Conservation (phyloP, 2,329 filamentous ascomycete species). For the Botrytis elliptica region DNA sequence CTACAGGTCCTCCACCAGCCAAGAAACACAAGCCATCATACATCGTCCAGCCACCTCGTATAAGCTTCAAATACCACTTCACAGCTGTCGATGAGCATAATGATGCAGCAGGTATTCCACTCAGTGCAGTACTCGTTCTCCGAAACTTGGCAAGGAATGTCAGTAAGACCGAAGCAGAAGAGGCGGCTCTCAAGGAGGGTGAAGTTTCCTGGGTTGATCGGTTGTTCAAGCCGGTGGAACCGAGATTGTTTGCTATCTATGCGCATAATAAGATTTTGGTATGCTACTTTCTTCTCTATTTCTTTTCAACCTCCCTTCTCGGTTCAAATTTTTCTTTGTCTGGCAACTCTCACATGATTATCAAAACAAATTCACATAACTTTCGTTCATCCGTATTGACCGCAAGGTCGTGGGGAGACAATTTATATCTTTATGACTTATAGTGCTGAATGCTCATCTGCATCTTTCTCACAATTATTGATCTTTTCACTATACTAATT, state of each 20-base stretch:
- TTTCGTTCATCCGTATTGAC: slow-evolving; percentile 99
- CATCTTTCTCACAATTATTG: slow-evolving; percentile 23
- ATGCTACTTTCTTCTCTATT: slow-evolving; percentile 32
- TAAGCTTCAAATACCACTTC: slow-evolving; percentile 55
- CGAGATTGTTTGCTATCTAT: slow-evolving; percentile 66
- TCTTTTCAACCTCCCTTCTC: slow-evolving; percentile 11
- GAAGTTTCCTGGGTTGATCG: slow-evolving; percentile 63
- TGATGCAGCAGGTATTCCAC: slow-evolving; percentile 73
- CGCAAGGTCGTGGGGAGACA: slow-evolving; percentile 80
- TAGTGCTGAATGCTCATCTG: slow-evolving; percentile 12
- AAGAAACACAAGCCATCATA: slow-evolving; percentile 38
- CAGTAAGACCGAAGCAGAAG: slow-evolving; percentile 59
- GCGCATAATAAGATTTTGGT: slow-evolving; percentile 65
- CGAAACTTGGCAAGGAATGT: slow-evolving; percentile 73
- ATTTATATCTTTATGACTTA: slow-evolving; percentile 48
- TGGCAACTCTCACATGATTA: slow-evolving; percentile 64
- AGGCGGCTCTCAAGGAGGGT: slow-evolving; percentile 52
- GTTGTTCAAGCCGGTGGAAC: slow-evolving; percentile 64
- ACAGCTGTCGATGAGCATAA: slow-evolving; percentile 55
- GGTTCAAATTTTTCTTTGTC: slow-evolving; percentile 27
- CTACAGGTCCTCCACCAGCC: slow-evolving; percentile 27
- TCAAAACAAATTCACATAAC: slow-evolving; percentile 76
- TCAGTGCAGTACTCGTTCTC: slow-evolving; percentile 73
- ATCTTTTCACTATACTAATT: neutral
- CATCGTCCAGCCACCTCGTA: slow-evolving; percentile 48